Evolutionary conservation across 257 asterid species (phyloP), one percentile per base, ranked within the genome.

Genomic region (Oldenlandia corymbosa): DNA sequence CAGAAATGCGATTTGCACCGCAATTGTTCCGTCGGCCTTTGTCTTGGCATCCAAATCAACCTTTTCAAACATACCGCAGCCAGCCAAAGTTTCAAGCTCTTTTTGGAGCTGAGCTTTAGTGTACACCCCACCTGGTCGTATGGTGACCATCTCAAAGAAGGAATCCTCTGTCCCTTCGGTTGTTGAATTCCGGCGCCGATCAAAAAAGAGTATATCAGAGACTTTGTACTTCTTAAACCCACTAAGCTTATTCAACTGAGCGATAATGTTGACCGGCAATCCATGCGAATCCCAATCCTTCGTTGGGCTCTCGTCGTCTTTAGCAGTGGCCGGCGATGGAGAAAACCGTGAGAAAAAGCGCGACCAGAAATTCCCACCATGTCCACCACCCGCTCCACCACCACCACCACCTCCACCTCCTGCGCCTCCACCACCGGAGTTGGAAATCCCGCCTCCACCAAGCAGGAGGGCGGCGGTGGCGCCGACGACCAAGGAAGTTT

Each of bases 241-340:
- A 20, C 97, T 85, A 10, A 93, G 88, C 73, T 87, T 93, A 79
- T 59, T 84, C 20, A 93, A 84, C 80, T 82, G 97, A 24, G 88
- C 95, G 7, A 77, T 76, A n/a, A 87, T 84, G 85, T 84, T 81
- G 64, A 95, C 95, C 7, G 96, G 99, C 72, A 93, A 77, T 0
- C 99, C 99, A 53, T 93, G 99, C 16, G 87, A 60, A 67, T 93
- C 99, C 96, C 96, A 93, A 26, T 90, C 96, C 46, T 77, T 84
- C 51, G 85, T 77, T 34, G 21, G 7, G 43, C 79, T 77, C 24
- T 90, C 94, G 1, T 87, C 99, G 62, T 93, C 99, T 49, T 85
- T 84, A 1, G 99, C 97, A 20, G 76, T 51, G 21, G 97, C 97
- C 7, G 78, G 65, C 0, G 80, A 62, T 0, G 82, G 70, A 0